Conservation (phyloP, 2,329 filamentous ascomycete species). For the Aspergillus intermedius region DNA sequence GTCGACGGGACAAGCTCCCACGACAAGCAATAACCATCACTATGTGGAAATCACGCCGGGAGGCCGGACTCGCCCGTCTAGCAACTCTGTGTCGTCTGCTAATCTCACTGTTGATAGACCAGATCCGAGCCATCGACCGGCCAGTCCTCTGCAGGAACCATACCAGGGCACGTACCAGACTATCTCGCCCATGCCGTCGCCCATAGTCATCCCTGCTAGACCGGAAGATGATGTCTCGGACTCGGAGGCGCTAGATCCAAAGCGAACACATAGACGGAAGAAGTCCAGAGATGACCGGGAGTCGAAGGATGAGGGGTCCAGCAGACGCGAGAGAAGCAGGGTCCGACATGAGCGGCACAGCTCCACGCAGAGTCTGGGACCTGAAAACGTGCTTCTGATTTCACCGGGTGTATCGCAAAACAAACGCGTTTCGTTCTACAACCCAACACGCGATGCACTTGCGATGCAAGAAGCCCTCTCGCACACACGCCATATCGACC, state of each 20-base stretch:
- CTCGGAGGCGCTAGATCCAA: slow-evolving; percentile 39
- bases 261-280: slow-evolving; percentile 20
- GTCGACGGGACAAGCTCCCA: slow-evolving; percentile 1
- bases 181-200: slow-evolving; percentile 89
- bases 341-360: slow-evolving; percentile 21
- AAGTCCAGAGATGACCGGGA: slow-evolving; percentile 26
- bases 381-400: slow-evolving; percentile 34
- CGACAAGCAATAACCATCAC: neutral
- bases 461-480: slow-evolving; percentile 68
- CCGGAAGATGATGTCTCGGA: slow-evolving; percentile 50
- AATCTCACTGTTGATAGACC: slow-evolving; percentile 32
- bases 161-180: slow-evolving; percentile 93
- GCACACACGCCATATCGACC: slow-evolving; percentile 60
- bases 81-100: slow-evolving; percentile 33
- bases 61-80: slow-evolving; percentile 23
- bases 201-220: slow-evolving; percentile 55
- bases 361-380: slow-evolving; percentile 22
- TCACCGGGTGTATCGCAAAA: slow-evolving; percentile 39
- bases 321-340: slow-evolving; percentile 15
- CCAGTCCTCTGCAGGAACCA: slow-evolving; percentile 80
- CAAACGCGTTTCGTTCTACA: slow-evolving; percentile 72
- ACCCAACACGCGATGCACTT: slow-evolving; percentile 71
- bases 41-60: slow-evolving; percentile 31
- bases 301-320: slow-evolving; percentile 21
- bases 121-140: slow-evolving; percentile 51